These are phyloP conservation scores for Phoenix roebelenii DNA, from an alignment of 176 grass and related monocot species.

Conservation along the genomic window DNA sequence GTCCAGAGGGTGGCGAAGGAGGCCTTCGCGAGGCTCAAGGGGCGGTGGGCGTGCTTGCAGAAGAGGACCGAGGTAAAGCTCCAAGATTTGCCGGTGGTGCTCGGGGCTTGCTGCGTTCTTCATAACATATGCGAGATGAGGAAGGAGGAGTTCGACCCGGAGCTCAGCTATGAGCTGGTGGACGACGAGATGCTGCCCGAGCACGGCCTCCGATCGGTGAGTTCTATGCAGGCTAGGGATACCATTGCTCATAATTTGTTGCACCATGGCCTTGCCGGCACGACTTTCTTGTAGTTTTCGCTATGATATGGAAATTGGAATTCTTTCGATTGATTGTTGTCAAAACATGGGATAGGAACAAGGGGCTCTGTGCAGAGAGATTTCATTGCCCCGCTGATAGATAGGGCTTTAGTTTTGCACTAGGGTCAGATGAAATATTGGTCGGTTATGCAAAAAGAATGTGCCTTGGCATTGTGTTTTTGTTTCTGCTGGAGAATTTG, in stretches of 20 bases:
- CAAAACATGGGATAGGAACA: too few relatives aligned
- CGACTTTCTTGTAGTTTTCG: constrained; percentile 12
- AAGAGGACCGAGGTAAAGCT: constrained; percentile 75
- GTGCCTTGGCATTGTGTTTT: too few relatives aligned
- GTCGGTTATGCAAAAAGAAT: too few relatives aligned
- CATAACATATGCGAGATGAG: constrained; percentile 88
- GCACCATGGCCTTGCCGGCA: constrained; percentile 21
- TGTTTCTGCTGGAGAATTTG: too few relatives aligned
- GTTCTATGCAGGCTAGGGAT: constrained; percentile 39
- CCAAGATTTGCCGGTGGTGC: constrained; percentile 47
- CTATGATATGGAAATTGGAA: neutral
- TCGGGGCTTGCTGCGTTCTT: constrained; percentile 74
- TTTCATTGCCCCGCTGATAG: too few relatives aligned
- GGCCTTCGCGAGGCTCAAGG: constrained; percentile 58
- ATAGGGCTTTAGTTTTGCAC: too few relatives aligned
- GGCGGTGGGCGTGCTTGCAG: constrained; percentile 70
- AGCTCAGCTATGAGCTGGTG: constrained; percentile 29
- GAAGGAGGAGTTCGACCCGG: constrained; percentile 35
- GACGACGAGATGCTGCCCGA: constrained; percentile 57
- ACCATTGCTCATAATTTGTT: constrained; percentile 60
- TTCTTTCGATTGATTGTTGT: too few relatives aligned
- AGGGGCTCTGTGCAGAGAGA: too few relatives aligned
- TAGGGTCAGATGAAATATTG: too few relatives aligned
- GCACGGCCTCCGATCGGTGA: constrained; percentile 38
- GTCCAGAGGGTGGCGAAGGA: constrained; percentile 31